Conservation (phyloP, 2,329 filamentous ascomycete genomes). For the Neoscytalidium dimidiatum region DNA sequence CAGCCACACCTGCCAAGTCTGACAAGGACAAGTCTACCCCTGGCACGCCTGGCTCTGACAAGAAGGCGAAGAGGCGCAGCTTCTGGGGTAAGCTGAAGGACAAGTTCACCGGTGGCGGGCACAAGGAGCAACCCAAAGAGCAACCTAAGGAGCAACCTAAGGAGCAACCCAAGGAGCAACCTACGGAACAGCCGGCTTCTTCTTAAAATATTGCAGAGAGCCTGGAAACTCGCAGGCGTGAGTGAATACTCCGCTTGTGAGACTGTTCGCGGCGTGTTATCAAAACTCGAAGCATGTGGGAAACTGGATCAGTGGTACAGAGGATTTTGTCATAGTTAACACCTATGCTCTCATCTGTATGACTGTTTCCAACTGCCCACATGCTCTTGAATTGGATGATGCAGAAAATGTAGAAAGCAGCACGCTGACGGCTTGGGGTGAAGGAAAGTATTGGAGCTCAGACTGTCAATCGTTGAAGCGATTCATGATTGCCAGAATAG, state of each 20-base stretch:
- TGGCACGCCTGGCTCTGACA: constrained; percentile 26
- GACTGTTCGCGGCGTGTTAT: neutral
- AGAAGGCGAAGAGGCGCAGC: constrained; percentile 50
- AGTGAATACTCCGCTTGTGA: neutral
- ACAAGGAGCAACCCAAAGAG: constrained; percentile 14
- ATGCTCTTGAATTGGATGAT: neutral
- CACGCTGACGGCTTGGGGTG: neutral
- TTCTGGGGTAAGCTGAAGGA: constrained; percentile 54
- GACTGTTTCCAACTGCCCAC: neutral
- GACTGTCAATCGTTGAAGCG: constrained; percentile 10
- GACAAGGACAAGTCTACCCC: constrained; percentile 20
- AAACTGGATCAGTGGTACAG: neutral
- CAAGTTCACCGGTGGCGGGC: constrained; percentile 36
- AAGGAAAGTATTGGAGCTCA: neutral
- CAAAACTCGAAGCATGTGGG: neutral
- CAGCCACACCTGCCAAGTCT: constrained; percentile 23
- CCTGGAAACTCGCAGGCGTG: neutral
- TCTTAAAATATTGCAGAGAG: neutral
- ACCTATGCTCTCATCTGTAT: neutral
- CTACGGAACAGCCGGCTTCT: neutral
- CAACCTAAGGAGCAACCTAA: neutral
- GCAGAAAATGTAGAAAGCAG: neutral
- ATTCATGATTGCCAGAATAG: constrained; percentile 5
- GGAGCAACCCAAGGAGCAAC: neutral
- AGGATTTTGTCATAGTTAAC: neutral